Evolutionary conservation across 2,329 filamentous ascomycete species (phyloP).

Genomic region (Aspergillus tubingensis): DNA sequence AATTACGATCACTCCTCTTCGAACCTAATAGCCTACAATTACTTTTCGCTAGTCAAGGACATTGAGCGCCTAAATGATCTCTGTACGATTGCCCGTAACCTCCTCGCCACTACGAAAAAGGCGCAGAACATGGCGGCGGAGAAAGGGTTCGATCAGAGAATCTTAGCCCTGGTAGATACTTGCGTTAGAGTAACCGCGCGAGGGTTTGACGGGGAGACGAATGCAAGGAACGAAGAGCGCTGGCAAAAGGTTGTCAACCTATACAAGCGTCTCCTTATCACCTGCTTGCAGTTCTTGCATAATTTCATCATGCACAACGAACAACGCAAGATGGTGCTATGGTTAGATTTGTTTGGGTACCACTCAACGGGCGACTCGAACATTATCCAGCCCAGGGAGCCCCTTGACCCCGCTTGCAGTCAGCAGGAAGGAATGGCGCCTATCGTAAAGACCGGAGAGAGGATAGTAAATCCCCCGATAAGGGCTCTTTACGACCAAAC

Average conservation of each 20-base stretch:
- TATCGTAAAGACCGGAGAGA: slow-evolving; percentile 45
- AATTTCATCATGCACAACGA: slow-evolving; percentile 68
- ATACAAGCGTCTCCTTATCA: slow-evolving; percentile 67
- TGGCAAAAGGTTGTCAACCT: slow-evolving; percentile 67
- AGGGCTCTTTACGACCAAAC: slow-evolving; percentile 47
- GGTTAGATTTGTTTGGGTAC: slow-evolving; percentile 66
- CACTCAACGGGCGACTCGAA: slow-evolving; percentile 50
- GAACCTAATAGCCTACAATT: slow-evolving; percentile 62
- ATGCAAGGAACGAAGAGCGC: slow-evolving; percentile 62
- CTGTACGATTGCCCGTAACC: slow-evolving; percentile 63
- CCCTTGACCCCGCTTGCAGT: slow-evolving; percentile 40
- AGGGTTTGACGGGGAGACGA: slow-evolving; percentile 65
- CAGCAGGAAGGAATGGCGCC: slow-evolving; percentile 44
- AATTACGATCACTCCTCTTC: slow-evolving; percentile 62
- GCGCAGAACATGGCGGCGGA: slow-evolving; percentile 66
- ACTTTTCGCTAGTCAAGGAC: slow-evolving; percentile 61
- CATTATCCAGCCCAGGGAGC: slow-evolving; percentile 47
- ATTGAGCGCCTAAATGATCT: slow-evolving; percentile 64
- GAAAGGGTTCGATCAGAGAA: slow-evolving; percentile 61
- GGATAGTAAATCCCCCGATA: slow-evolving; percentile 45
- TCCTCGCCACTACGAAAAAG: slow-evolving; percentile 61
- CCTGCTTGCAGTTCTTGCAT: slow-evolving; percentile 66
- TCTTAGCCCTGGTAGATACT: slow-evolving; percentile 63
- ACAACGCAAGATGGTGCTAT: slow-evolving; percentile 64
- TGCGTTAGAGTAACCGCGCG: slow-evolving; percentile 65